Conservation (phyloP, 2,329 filamentous ascomycete genomes). For the Fusarium nurragi region DNA sequence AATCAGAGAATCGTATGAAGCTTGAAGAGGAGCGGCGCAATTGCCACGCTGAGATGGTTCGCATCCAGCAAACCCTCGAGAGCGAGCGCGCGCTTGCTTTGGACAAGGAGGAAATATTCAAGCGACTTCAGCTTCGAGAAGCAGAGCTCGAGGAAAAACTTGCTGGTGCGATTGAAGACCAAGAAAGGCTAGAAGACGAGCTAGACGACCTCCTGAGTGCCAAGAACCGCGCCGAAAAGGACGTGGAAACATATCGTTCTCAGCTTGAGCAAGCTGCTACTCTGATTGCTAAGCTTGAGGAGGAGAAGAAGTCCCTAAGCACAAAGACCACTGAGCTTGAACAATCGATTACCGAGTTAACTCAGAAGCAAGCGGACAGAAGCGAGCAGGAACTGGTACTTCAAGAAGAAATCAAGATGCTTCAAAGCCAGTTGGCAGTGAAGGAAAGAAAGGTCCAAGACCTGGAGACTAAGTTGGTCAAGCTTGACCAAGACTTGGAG, state of each 20-base stretch:
- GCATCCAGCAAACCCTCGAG: slow-evolving; percentile 92
- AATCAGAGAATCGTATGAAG: slow-evolving; percentile 77
- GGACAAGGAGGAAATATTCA: slow-evolving; percentile 99
- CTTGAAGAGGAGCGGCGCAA: slow-evolving; percentile 92
- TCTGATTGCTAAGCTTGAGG: slow-evolving; percentile 85
- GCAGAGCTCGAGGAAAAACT: slow-evolving; percentile 93
- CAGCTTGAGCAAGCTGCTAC: slow-evolving; percentile 92
- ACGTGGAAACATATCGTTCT: slow-evolving; percentile 78
- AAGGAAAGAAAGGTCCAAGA: slow-evolving; percentile 93
- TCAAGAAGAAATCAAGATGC: slow-evolving; percentile 85
- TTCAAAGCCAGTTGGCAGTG: slow-evolving; percentile 86
- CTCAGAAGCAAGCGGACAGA: slow-evolving; percentile 75
- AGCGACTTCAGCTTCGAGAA: slow-evolving; percentile 91
- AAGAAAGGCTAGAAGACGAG: slow-evolving; percentile 93
- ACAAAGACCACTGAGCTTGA: slow-evolving; percentile 76
- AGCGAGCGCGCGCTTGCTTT: slow-evolving; percentile 94
- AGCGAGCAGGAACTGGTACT: slow-evolving; percentile 80
- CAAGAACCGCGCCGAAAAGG: slow-evolving; percentile 87
- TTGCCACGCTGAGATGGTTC: slow-evolving; percentile 85
- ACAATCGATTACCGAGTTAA: slow-evolving; percentile 73
- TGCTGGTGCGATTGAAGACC: slow-evolving; percentile 89
- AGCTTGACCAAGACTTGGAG: slow-evolving; percentile 88
- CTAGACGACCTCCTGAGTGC: slow-evolving; percentile 87
- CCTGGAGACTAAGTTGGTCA: slow-evolving; percentile 82
- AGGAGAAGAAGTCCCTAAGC: slow-evolving; percentile 81